A percentile compares a stretch with the other conserved stretches of the same genome.
phyloP scores from a whole-genome alignment of 2,329 filamentous ascomycete genomes.

The Metarhizium brunneum region DNA sequence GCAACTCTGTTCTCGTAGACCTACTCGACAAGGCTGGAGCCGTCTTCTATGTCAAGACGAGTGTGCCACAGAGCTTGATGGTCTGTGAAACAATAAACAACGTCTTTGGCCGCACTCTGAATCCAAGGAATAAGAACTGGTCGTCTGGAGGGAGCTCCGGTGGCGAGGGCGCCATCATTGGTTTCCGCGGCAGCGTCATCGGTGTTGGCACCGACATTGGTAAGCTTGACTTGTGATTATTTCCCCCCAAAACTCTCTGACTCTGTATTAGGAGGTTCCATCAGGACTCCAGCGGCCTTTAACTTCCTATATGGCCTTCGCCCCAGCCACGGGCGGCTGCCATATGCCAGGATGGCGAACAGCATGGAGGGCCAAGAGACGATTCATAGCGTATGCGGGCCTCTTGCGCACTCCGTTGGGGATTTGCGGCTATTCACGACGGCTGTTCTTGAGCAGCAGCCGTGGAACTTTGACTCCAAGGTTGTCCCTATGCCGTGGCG shows the following conservation, averaged over 20 bases:
- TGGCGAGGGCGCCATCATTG: no score
- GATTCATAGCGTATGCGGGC: no score
- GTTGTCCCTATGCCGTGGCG: conserved; percentile 37
- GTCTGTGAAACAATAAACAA: conserved; percentile 34
- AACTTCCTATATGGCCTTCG: conserved; percentile 47
- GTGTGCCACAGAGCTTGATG: conserved; percentile 53
- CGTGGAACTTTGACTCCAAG: no score
- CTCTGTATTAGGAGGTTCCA: no score
- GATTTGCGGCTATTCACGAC: no score
- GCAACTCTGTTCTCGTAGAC: conserved; percentile 15
- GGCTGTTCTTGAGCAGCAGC: no score
- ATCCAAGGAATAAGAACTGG: conserved; percentile 23
- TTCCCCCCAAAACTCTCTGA: no score
- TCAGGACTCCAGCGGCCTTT: conserved; percentile 38
- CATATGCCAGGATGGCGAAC: conserved; percentile 21
- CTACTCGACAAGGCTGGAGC: conserved; percentile 16
- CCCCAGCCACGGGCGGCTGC: conserved; percentile 48
- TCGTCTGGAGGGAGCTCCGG: no score
- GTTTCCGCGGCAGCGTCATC: no score
- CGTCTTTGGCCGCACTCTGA: conserved; percentile 16
- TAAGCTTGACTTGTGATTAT: no score
- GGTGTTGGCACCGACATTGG: no score
- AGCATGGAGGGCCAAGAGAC: not conserved
- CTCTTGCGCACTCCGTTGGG: no score
- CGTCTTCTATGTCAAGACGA: conserved; percentile 33